Conservation (phyloP, 2,329 filamentous ascomycete species). For the Lasiodiplodia hormozganensis region DNA sequence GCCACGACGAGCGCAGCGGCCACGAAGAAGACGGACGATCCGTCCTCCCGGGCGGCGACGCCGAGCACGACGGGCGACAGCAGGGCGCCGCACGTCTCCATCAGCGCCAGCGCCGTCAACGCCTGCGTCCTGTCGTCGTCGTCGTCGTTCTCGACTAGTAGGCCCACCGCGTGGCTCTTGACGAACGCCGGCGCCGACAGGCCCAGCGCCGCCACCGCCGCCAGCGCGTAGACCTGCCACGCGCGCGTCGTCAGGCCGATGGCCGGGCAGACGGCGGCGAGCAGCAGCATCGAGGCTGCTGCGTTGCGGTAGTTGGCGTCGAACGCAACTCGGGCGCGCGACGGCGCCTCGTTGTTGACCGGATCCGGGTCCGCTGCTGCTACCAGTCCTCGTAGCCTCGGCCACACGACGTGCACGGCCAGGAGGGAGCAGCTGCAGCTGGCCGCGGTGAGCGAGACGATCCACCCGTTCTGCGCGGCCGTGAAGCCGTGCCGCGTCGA, state of each 20-base stretch:
- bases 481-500: constrained; percentile 11
- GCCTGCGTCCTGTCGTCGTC: neutral
- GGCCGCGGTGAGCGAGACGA: constrained; percentile 5
- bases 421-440: neutral
- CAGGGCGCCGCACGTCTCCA: constrained; percentile 3
- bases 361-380: no score
- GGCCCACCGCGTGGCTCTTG: constrained; percentile 8
- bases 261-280: neutral
- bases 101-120: neutral
- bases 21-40: no score
- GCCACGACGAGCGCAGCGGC: no score
- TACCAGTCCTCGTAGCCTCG: no score
- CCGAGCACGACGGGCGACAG: neutral
- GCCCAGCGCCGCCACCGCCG: neutral
- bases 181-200: neutral
- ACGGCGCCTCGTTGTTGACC: no score
- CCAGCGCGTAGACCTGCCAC: neutral
- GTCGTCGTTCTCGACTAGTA: neutral
- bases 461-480: neutral
- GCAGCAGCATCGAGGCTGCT: neutral
- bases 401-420: neutral
- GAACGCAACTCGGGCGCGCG: no score
- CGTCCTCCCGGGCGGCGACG: neutral
- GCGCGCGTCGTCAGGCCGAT: neutral
- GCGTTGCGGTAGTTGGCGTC: neutral